phyloP scores from a whole-genome alignment of 2,329 filamentous ascomycete genomes.

The Blastomyces silverae region DNA sequence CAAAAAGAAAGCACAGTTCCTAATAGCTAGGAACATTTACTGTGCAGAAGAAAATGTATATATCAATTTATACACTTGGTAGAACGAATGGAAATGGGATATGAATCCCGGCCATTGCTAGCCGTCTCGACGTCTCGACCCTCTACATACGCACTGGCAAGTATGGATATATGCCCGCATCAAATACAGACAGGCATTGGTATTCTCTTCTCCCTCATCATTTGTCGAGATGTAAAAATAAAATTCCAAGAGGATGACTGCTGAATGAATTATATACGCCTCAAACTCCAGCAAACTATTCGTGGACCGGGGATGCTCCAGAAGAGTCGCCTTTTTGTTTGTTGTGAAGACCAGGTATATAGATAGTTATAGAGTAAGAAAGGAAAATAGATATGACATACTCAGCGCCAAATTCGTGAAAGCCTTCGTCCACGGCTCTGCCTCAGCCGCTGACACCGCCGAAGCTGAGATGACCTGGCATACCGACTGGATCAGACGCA shows the following conservation, averaged over 20 bases:
- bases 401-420: conserved; percentile 41
- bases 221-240: background rate
- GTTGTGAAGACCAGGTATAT: background rate
- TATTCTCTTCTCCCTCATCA: no score
- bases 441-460: conserved; percentile 25
- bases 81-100: background rate
- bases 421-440: conserved; percentile 33
- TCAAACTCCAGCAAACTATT: background rate
- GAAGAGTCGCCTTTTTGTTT: background rate
- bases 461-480: conserved; percentile 31
- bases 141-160: background rate
- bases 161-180: background rate
- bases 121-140: background rate
- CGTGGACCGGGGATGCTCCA: background rate
- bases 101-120: background rate
- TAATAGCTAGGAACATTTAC: background rate
- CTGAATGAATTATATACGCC: background rate
- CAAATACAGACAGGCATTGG: background rate
- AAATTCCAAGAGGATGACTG: background rate
- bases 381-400: conserved; percentile 24
- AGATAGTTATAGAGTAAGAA: background rate
- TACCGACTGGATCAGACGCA: conserved; percentile 36
- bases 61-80: background rate
- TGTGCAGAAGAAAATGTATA: background rate
- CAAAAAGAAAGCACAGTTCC: background rate